These are phyloP conservation scores for Termitomyces sp. DNA, from an alignment of 768 basidiomycete genomes.

Conservation along the genomic window DNA sequence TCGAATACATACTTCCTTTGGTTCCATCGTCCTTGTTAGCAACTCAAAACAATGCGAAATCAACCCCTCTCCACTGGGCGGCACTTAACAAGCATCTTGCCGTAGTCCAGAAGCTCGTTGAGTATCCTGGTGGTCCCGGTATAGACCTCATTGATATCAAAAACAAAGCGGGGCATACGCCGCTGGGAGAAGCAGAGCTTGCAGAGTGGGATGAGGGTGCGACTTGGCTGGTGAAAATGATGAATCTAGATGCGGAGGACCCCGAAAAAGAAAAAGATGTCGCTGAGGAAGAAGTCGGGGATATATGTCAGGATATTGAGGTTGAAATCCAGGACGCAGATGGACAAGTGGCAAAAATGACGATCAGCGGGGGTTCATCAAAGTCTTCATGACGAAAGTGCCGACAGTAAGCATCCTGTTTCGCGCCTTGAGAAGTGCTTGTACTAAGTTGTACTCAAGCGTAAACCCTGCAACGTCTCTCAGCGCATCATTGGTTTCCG, in stretches of 20 bases:
- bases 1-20: slow-evolving; percentile 71
- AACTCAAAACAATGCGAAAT: slow-evolving; percentile 62
- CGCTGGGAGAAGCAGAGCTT: no score
- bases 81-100: slow-evolving; percentile 75
- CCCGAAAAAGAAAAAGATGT: slow-evolving; percentile 28
- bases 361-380: slow-evolving; percentile 29
- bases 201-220: slow-evolving; percentile 87
- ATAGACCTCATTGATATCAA: slow-evolving; percentile 69
- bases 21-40: slow-evolving; percentile 56
- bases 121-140: slow-evolving; percentile 53
- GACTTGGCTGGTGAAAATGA: slow-evolving; percentile 75
- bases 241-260: slow-evolving; percentile 58
- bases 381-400: background rate
- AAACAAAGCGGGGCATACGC: slow-evolving; percentile 67
- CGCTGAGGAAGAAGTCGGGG: slow-evolving; percentile 30
- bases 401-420: background rate
- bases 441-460: background rate
- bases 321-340: slow-evolving; percentile 71
- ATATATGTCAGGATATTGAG: slow-evolving; percentile 42
- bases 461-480: no score
- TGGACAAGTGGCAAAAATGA: slow-evolving; percentile 63
- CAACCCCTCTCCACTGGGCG: slow-evolving; percentile 91
- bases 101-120: slow-evolving; percentile 54
- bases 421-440: background rate
- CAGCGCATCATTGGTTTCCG: background rate